Base-by-base conservation (phyloP, 192 early-diverging fungal genomes). In the Gaertneriomyces semiglobifer region DNA sequence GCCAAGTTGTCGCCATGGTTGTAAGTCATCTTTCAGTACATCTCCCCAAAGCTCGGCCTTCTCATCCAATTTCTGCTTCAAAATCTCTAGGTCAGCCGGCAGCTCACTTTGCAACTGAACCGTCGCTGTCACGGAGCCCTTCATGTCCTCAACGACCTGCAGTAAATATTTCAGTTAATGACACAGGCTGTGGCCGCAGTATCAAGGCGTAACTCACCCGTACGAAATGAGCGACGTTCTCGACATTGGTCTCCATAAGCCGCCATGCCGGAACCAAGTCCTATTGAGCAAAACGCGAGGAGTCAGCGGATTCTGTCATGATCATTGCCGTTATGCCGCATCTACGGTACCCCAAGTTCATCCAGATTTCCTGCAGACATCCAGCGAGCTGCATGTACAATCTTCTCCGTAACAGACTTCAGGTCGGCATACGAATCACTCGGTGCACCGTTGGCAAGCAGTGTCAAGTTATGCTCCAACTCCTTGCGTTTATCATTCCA, bases 401-500 rank as follows among this genome's bases (percentile, higher is more conserved):
- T 62, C 25, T 69, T 61, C 33, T 61, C 42, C 12, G 44, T 62
- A 20, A 69, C 62, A 7, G 42, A 25, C 14, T 44, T 19, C 48
- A 69, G 42, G 44, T 69, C 68, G 40, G 61, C 40, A 44, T 69
- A 69, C 44, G 68, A 69, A 45, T 69, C 68, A 51, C 53, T 62
- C 42, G 60, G 58, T 39, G 62, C 53, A n/a, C 68, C 68, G 44
- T 53, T 62, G 38, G 52, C 48, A 16, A 69, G 60, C 43, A 62
- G 40, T 41, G 60, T 38, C 9, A 69, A 41, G 43, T 69, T 70
- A 53, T 46, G 19, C 51, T 70, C 69, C 41, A 70, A 18, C 46
- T 63, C 69, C 44, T 41, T n/a, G 20, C 62, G 39, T 43, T 64
- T 70, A 10, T 20, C 54, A 10, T 70, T 60, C 69, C 61, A 70